These are phyloP conservation scores for Syzygium jambos DNA, from an alignment of 345 rosid species.

Conservation along the genomic window DNA sequence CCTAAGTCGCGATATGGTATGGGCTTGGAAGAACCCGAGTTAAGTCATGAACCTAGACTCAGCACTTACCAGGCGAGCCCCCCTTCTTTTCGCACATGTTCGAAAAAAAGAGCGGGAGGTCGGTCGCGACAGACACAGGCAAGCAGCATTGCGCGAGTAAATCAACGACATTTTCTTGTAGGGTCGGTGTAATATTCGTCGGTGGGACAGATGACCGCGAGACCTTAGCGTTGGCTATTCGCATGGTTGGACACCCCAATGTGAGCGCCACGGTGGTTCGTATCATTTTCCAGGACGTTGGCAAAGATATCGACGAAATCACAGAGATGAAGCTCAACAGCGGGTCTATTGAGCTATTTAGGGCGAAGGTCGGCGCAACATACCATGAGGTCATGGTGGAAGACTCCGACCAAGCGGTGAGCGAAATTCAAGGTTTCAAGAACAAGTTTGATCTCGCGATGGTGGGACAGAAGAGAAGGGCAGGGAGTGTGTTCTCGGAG, in stretches of 20 bases:
- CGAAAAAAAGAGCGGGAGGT: too few species aligned
- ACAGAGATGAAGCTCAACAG: slow-evolving; percentile 8
- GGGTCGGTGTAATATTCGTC: slow-evolving; percentile 10
- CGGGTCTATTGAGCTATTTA: slow-evolving; percentile 1
- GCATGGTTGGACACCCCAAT: slow-evolving; percentile 11
- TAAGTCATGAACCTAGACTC: too few species aligned
- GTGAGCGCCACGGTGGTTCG: slow-evolving; percentile 4
- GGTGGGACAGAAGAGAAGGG: slow-evolving; percentile 8
- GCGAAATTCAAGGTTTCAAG: not conserved
- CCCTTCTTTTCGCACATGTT: too few species aligned
- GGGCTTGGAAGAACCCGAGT: too few species aligned
- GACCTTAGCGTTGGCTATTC: slow-evolving; percentile 13
- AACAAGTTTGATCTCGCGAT: slow-evolving; percentile 12
- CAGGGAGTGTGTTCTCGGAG: not conserved
- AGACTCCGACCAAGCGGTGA: not conserved
- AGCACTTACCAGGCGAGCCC: too few species aligned
- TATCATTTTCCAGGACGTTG: not conserved
- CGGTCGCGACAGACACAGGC: not conserved
- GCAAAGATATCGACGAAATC: not conserved
- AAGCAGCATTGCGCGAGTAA: not conserved
- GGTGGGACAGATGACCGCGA: slow-evolving; percentile 27
- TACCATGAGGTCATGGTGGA: not conserved
- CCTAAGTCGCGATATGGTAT: too few species aligned
- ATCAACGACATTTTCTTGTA: not conserved
- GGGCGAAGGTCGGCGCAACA: not conserved